Conservation (phyloP, 805 yeast species). For the Saccharomycopsis malanga region DNA sequence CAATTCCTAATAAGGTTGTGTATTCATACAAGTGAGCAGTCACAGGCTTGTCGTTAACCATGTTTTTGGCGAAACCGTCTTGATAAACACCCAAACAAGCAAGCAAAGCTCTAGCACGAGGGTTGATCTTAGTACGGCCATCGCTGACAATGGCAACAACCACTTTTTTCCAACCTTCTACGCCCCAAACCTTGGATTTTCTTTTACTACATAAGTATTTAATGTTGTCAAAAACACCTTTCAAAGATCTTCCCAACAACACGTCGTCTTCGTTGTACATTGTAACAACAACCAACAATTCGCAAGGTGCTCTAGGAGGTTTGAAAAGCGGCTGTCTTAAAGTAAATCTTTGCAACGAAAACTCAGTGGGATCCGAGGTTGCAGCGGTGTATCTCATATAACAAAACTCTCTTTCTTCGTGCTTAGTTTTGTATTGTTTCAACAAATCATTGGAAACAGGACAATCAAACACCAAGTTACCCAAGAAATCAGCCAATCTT, state of each 20-base stretch:
- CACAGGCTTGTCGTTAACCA: constrained; percentile 77
- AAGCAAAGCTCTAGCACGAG: constrained; percentile 69
- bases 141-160: constrained; percentile 87
- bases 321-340: constrained; percentile 76
- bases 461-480: constrained; percentile 83
- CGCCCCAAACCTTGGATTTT: constrained; percentile 89
- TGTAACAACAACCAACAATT: constrained; percentile 77
- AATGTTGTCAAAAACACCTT: constrained; percentile 87
- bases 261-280: constrained; percentile 89
- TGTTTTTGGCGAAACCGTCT: constrained; percentile 93
- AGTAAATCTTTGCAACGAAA: constrained; percentile 55
- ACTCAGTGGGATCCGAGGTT: constrained; percentile 83
- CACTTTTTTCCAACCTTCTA: constrained; percentile 89
- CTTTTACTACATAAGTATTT: constrained; percentile 61
- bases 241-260: constrained; percentile 72
- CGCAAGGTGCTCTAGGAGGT: constrained; percentile 70
- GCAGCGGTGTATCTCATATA: constrained; percentile 93
- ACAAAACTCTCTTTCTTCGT: constrained; percentile 48
- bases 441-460: constrained; percentile 73
- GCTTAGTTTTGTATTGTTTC: constrained; percentile 37
- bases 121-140: constrained; percentile 81
- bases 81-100: constrained; percentile 90
- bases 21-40: constrained; percentile 89
- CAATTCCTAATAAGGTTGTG: constrained; percentile 85
- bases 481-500: constrained; percentile 30